Evolutionary conservation across 257 asterid species (phyloP).

Genomic region (Echium plantagineum): DNA sequence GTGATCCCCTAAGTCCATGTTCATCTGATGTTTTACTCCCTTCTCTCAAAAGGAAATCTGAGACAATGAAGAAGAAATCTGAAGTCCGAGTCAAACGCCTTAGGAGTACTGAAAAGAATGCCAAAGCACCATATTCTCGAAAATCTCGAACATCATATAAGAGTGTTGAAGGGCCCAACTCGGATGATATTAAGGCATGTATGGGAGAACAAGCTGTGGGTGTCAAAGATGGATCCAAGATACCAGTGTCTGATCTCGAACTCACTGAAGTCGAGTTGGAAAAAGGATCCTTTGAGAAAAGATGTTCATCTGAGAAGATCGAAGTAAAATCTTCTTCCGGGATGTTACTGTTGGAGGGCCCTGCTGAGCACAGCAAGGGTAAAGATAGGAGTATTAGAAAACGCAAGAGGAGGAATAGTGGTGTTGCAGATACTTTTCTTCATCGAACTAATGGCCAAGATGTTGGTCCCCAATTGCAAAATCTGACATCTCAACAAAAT

Average conservation of each 20-base stretch:
- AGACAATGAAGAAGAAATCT: background rate
- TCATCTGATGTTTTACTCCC: background rate
- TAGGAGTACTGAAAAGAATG: slow-evolving; percentile 19
- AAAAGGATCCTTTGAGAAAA: too few relatives aligned
- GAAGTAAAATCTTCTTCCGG: background rate
- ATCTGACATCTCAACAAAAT: slow-evolving; percentile 17
- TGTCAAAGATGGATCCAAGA: slow-evolving; percentile 9
- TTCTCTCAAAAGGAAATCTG: background rate
- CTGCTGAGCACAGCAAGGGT: slow-evolving; percentile 17
- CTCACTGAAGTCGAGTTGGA: too few relatives aligned
- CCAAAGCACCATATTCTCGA: slow-evolving; percentile 35
- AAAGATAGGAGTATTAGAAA: slow-evolving; percentile 15
- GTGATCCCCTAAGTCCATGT: background rate
- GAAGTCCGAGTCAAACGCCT: background rate
- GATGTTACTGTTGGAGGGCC: slow-evolving; percentile 14
- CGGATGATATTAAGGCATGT: slow-evolving; percentile 4
- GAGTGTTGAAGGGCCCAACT: slow-evolving; percentile 6
- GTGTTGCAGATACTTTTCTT: slow-evolving; percentile 8
- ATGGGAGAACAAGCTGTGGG: slow-evolving; percentile 3
- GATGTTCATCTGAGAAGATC: too few relatives aligned
- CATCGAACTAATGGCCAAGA: background rate
- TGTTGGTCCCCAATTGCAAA: slow-evolving; percentile 19
- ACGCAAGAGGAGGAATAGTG: slow-evolving; percentile 26
- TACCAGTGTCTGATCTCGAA: slow-evolving; percentile 15
- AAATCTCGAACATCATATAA: slow-evolving; percentile 38